Conservation (phyloP, 1,284 basidiomycete species). For the Ganoderma lucidum region DNA sequence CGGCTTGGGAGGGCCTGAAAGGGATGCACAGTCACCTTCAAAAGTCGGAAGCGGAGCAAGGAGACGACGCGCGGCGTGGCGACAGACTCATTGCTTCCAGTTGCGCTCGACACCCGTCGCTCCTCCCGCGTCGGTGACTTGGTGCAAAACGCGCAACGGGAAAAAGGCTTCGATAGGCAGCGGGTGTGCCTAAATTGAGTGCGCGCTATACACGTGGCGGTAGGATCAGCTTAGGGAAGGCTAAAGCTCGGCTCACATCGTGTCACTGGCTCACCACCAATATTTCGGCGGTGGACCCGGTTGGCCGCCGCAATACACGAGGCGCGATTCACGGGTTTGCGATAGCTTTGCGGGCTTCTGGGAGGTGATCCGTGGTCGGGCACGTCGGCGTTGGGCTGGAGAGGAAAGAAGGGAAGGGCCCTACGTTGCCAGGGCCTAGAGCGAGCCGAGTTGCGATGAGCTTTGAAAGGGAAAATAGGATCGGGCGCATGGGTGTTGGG, state of each 20-base stretch:
- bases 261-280: background rate
- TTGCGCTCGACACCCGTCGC: background rate
- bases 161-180: background rate
- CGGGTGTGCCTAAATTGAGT: background rate
- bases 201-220: background rate
- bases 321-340: background rate
- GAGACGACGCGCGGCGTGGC: background rate
- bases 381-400: background rate
- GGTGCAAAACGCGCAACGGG: background rate
- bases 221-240: background rate
- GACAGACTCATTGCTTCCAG: background rate
- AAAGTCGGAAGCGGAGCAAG: background rate
- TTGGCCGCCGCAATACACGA: background rate
- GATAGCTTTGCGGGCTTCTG: background rate
- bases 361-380: background rate
- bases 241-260: background rate
- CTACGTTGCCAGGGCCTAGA: slow-evolving; percentile 2
- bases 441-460: background rate
- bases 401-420: background rate
- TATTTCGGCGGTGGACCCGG: background rate
- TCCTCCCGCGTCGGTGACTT: background rate
- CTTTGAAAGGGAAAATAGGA: background rate
- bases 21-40: background rate
- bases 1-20: background rate
- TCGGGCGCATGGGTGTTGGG: background rate